Evolutionary conservation across 2,329 filamentous ascomycete species (phyloP), one percentile per base, ranked within the genome.

Genomic region (Sporothrix pseudoabietina): DNA sequence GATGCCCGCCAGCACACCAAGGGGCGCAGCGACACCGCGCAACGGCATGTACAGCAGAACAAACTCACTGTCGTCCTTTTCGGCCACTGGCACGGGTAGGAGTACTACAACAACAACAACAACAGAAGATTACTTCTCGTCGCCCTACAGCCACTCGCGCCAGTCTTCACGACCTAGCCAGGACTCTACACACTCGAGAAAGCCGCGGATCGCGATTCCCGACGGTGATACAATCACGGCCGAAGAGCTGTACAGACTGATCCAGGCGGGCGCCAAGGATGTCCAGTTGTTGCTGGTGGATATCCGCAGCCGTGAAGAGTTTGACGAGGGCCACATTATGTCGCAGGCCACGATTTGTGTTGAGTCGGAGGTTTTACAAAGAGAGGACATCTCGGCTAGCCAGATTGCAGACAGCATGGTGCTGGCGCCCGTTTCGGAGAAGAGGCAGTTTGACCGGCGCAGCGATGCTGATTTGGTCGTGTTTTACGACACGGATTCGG

Each of bases 261-360:
- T 97, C 79, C 85, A 86, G 72, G 84, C 85, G 74, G 82, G 81
- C 0, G 80, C 84, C 16, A 78, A 82, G 78, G 77, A 87, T 79
- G 74, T 94, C 82, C 82, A 90, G 82, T 86, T 98, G 32, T 83
- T 99, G 14, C 81, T 98, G 32, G 94, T 99, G 76, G 96, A 99
- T 80, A 89, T 98, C 57, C 90, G 96, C 54, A 85, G 88, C 72
- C 90, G 96, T 35, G 89, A 92, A 71, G 88, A 92, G 9, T 99
- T 93, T 79, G 94, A 98, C 77, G 87, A 91, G 66, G 96, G 96
- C 0, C 96, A 99, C 79, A 94, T 99, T 76, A 92, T 92, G 84
- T 90, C 92, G 6, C 90, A 90, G 72, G 91, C 89, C 6, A 92
- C 94, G 54, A 93, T 99, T 61, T 99, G 96, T 80, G 88, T 99